phyloP scores from a whole-genome alignment of 805 yeast species.

The Kodamaea neixiangensis region DNA sequence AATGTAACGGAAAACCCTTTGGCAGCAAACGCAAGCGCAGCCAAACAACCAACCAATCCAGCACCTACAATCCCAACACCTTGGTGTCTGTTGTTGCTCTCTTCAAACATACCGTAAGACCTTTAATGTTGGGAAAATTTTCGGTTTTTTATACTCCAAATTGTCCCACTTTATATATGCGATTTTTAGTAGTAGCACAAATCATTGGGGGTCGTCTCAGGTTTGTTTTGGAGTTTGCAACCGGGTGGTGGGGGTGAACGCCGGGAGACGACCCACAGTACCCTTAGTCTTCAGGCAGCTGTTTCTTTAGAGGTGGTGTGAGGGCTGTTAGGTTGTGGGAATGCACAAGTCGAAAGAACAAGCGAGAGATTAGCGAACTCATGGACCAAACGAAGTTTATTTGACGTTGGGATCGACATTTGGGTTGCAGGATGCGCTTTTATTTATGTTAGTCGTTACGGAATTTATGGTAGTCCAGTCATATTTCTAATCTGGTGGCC shows the following conservation, averaged over 20 bases:
- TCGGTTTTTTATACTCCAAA: neutral
- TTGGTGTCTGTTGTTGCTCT: constrained; percentile 13
- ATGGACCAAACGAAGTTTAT: too few species aligned
- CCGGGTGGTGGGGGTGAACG: neutral
- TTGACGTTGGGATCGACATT: too few species aligned
- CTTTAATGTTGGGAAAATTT: neutral
- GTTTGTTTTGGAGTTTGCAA: neutral
- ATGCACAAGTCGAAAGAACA: neutral
- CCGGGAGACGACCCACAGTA: neutral
- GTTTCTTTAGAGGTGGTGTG: neutral
- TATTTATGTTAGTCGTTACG: neutral
- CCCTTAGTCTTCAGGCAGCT: neutral
- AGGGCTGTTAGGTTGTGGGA: neutral
- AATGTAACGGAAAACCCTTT: constrained; percentile 72
- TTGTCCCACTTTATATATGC: neutral
- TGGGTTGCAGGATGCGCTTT: neutral
- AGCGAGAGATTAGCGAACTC: neutral
- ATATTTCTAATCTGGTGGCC: neutral
- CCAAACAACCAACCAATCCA: constrained; percentile 84
- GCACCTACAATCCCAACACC: constrained; percentile 74
- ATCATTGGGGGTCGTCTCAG: neutral
- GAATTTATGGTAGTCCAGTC: neutral
- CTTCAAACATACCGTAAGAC: constrained; percentile 9
- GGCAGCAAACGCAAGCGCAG: constrained; percentile 76
- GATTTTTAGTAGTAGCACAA: neutral